Conservation (phyloP, 305 asterid species). For the Solanum chacoense region DNA sequence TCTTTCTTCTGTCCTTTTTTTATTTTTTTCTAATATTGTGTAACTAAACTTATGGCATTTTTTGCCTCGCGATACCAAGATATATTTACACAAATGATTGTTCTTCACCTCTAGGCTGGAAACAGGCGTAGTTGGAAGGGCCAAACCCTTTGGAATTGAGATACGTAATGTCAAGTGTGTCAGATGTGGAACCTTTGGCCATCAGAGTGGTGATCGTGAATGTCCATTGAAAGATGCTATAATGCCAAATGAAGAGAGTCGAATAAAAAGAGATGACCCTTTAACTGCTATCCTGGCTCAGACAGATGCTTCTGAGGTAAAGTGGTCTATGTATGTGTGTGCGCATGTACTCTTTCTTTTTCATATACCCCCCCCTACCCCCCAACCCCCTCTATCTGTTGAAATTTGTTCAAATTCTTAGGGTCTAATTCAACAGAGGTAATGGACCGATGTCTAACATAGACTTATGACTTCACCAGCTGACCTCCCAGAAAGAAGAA, state of each 20-base stretch:
- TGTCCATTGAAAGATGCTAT: conserved; percentile 89
- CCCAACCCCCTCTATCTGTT: neutral
- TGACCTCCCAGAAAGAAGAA: neutral
- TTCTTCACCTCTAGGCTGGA: conserved; percentile 52
- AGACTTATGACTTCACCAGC: neutral
- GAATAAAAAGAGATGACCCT: conserved; percentile 90
- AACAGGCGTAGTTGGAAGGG: conserved; percentile 82
- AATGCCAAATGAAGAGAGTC: conserved; percentile 88
- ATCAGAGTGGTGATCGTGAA: conserved; percentile 99
- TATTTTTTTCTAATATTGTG: neutral
- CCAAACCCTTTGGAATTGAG: conserved; percentile 92
- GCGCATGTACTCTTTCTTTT: neutral
- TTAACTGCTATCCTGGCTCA: conserved; percentile 84
- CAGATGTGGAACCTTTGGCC: conserved; percentile 84
- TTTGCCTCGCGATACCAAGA: neutral
- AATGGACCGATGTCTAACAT: neutral
- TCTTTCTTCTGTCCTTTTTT: neutral
- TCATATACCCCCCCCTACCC: too few species aligned
- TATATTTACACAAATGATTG: neutral
- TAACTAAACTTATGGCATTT: neutral
- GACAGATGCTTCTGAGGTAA: conserved; percentile 72
- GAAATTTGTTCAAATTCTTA: neutral
- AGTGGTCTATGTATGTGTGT: neutral
- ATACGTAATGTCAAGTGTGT: conserved; percentile 96
- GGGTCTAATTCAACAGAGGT: neutral